Percentiles rank a stretch among this genome's conserved stretches.
phyloP scores from a whole-genome alignment of 1,139 yeast genomes.

The Yamadazyma oceani region DNA sequence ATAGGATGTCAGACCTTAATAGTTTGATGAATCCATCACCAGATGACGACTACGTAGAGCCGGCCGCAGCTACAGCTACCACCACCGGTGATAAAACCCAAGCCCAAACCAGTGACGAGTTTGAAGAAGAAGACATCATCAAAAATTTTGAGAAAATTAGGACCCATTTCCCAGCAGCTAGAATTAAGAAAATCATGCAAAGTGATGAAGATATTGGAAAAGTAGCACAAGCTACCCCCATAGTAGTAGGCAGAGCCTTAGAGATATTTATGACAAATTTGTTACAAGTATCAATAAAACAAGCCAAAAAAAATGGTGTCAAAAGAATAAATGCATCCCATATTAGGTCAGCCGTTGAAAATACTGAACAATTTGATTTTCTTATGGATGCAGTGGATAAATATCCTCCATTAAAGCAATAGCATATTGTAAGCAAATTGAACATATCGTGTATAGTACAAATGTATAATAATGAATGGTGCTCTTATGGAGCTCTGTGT shows the following conservation, averaged over 20 bases:
- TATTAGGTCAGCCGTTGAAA: conserved; percentile 78
- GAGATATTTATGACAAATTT: conserved; percentile 89
- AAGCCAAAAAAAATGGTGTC: conserved; percentile 74
- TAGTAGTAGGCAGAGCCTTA: conserved; percentile 90
- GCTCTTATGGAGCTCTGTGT: no score
- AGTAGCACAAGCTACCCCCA: conserved; percentile 98
- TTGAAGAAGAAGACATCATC: conserved; percentile 21
- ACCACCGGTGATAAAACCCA: not conserved
- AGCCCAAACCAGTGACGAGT: conserved; percentile 3
- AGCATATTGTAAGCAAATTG: conserved; percentile 7
- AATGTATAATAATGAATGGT: not conserved
- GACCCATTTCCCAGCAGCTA: conserved; percentile 96
- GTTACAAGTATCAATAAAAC: conserved; percentile 79
- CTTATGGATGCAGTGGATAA: conserved; percentile 71
- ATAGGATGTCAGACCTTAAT: conserved; percentile 16
- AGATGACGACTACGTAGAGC: conserved; percentile 9
- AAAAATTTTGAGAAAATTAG: conserved; percentile 57
- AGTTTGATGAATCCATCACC: conserved; percentile 19
- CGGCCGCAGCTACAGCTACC: not conserved
- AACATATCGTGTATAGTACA: not conserved
- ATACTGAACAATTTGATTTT: conserved; percentile 90
- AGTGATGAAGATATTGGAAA: conserved; percentile 98
- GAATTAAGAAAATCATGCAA: conserved; percentile 95
- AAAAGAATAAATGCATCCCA: conserved; percentile 84
- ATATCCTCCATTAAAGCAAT: conserved; percentile 47